phyloP scores from a whole-genome alignment of 345 rosid species.

The Xanthoceras sorbifolium region DNA sequence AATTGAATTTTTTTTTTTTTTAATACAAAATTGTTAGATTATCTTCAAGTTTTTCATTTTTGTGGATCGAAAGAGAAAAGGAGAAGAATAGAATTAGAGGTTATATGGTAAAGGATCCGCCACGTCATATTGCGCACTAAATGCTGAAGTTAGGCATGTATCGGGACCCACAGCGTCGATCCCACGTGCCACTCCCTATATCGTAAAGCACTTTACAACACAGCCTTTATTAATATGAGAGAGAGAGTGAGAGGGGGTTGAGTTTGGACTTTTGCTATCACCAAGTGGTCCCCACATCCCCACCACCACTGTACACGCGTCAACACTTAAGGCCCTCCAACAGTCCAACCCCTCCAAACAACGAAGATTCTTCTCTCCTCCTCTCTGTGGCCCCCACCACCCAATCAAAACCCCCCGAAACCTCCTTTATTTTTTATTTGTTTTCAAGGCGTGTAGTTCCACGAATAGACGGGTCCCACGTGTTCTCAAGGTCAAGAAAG shows the following conservation, averaged over 20 bases:
- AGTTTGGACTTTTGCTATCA: conserved; percentile 31
- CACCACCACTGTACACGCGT: conserved; percentile 41
- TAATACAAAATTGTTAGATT: background rate
- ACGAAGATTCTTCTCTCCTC: conserved; percentile 44
- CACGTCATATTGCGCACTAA: conserved; percentile 29
- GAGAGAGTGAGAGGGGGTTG: background rate
- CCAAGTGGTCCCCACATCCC: conserved; percentile 22
- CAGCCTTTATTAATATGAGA: background rate
- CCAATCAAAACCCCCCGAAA: conserved; percentile 30
- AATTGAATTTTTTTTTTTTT: no score
- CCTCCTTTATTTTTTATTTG: background rate
- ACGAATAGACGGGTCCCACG: conserved; percentile 46
- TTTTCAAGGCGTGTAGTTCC: conserved; percentile 28
- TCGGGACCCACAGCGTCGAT: conserved; percentile 29
- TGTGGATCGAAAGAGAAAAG: no score
- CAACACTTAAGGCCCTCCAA: conserved; percentile 20
- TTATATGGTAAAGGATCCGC: conserved; percentile 4
- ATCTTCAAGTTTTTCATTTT: background rate
- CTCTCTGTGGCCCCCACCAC: conserved; percentile 33
- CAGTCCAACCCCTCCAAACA: background rate
- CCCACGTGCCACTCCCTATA: conserved; percentile 33
- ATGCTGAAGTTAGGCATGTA: conserved; percentile 26
- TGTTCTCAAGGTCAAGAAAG: conserved; percentile 48
- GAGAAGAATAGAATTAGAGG: background rate
- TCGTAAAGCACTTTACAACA: conserved; percentile 19